phyloP scores from a whole-genome alignment of 371 early-diverging fungal genomes.

The Apophysomyces sp. region DNA sequence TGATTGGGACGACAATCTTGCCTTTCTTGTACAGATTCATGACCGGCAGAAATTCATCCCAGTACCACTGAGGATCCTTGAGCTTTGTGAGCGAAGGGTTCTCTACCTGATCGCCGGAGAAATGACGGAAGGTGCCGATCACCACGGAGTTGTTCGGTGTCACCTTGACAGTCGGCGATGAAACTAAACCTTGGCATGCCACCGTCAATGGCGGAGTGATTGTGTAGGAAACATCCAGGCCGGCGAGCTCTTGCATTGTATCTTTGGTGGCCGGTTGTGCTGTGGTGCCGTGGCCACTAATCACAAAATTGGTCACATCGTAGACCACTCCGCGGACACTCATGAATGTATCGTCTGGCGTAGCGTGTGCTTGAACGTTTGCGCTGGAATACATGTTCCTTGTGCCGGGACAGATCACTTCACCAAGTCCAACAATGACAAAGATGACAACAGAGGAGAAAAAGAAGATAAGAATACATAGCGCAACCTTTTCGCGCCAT shows the following conservation, averaged over 20 bases:
- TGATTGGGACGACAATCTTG: conserved; percentile 27
- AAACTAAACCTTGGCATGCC: conserved; percentile 49
- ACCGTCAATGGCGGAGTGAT: conserved; percentile 71
- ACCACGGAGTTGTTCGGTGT: conserved; percentile 19
- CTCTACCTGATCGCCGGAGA: conserved; percentile 27
- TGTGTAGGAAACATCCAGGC: conserved; percentile 57
- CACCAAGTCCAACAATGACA: conserved; percentile 82
- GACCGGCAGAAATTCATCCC: conserved; percentile 34
- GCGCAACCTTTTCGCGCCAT: conserved; percentile 93
- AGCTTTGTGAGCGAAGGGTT: conserved; percentile 27
- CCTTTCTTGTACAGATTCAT: conserved; percentile 41
- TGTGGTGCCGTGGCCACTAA: conserved; percentile 37
- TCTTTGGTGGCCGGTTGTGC: conserved; percentile 34
- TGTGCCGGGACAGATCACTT: conserved; percentile 79
- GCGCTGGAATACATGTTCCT: conserved; percentile 54
- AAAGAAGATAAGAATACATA: conserved; percentile 81
- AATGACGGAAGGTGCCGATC: conserved; percentile 26
- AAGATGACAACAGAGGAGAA: conserved; percentile 76
- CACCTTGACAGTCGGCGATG: conserved; percentile 17
- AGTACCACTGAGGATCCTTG: conserved; percentile 42
- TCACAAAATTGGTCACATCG: conserved; percentile 61
- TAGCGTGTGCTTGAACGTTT: conserved; percentile 33
- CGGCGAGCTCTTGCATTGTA: conserved; percentile 59
- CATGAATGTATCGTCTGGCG: conserved; percentile 45
- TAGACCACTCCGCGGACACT: conserved; percentile 66